Evolutionary conservation across 176 grass and related monocot genomes (phyloP).

Genomic region (Rhipidocladum racemiflorum): DNA sequence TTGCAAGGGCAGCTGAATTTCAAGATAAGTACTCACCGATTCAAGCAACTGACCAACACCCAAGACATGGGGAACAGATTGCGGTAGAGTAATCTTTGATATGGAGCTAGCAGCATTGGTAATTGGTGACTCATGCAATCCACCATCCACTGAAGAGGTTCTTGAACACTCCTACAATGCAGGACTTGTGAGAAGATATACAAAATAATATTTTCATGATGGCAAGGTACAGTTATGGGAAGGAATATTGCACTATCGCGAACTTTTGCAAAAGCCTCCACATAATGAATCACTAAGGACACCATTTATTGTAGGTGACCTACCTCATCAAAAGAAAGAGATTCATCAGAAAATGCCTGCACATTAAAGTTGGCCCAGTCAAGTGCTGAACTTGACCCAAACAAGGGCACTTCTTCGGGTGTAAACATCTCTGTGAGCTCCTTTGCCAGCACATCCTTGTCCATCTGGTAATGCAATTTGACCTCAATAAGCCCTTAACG

Average conservation of each 20-base stretch:
- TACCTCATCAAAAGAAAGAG: constrained; percentile 94
- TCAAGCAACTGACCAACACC: constrained; percentile 91
- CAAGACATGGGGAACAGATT: constrained; percentile 64
- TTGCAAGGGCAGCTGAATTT: constrained; percentile 8
- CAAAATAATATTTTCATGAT: not conserved
- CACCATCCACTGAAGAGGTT: constrained; percentile 81
- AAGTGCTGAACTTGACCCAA: constrained; percentile 68
- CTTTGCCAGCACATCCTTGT: constrained; percentile 51
- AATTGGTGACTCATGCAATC: constrained; percentile 63
- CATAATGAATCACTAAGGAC: constrained; percentile 7
- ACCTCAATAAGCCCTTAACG: constrained; percentile 7
- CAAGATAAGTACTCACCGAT: constrained; percentile 55
- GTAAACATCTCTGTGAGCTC: constrained; percentile 70
- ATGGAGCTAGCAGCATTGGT: constrained; percentile 63
- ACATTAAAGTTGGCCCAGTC: constrained; percentile 64
- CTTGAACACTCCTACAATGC: constrained; percentile 80
- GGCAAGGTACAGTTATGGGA: not conserved
- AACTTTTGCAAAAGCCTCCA: not conserved
- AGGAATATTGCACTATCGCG: constrained; percentile 9
- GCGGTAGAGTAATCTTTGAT: constrained; percentile 53
- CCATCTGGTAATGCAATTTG: constrained; percentile 50
- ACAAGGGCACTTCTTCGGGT: constrained; percentile 82
- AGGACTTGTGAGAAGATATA: constrained; percentile 13
- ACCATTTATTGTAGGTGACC: not conserved
- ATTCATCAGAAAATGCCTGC: constrained; percentile 85